phyloP scores from a whole-genome alignment of 306 rosid species.

The Neltuma alba region DNA sequence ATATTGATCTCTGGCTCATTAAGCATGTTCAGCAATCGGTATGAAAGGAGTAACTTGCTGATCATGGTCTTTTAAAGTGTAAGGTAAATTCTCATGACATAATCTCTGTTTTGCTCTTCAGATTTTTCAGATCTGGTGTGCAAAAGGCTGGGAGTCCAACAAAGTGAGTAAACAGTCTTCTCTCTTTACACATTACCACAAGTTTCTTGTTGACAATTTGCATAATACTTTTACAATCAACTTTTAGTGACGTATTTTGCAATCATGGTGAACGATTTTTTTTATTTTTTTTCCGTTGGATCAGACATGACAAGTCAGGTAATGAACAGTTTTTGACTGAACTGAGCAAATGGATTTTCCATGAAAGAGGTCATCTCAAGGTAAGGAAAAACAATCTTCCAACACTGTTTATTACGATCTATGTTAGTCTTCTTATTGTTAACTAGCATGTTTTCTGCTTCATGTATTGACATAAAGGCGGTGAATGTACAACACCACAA shows the following conservation, averaged over 20 bases:
- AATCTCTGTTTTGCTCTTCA: slow-evolving; percentile 43
- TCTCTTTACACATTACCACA: background rate
- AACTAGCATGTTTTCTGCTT: slow-evolving; percentile 19
- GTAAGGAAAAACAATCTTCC: slow-evolving; percentile 45
- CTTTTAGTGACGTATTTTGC: background rate
- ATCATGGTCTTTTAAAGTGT: slow-evolving; percentile 25
- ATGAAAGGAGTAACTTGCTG: slow-evolving; percentile 32
- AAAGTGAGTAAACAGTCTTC: slow-evolving; percentile 62
- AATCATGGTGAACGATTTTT: background rate
- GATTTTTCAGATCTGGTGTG: slow-evolving; percentile 83
- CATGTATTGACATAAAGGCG: slow-evolving; percentile 55
- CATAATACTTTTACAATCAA: background rate
- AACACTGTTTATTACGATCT: slow-evolving; percentile 27
- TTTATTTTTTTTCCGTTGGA: slow-evolving; percentile 11
- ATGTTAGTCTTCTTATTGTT: slow-evolving; percentile 23
- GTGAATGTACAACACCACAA: slow-evolving; percentile 79
- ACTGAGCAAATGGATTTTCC: slow-evolving; percentile 96
- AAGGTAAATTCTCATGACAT: slow-evolving; percentile 13
- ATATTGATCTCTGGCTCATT: slow-evolving; percentile 89
- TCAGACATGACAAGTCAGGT: slow-evolving; percentile 85
- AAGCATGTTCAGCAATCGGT: slow-evolving; percentile 86
- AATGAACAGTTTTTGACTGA: slow-evolving; percentile 88
- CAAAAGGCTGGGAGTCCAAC: slow-evolving; percentile 80
- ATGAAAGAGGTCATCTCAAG: slow-evolving; percentile 97
- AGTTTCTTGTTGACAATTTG: slow-evolving; percentile 11